phyloP scores from a whole-genome alignment of 352 stramenopile genomes.

The Pythium periplocum region DNA sequence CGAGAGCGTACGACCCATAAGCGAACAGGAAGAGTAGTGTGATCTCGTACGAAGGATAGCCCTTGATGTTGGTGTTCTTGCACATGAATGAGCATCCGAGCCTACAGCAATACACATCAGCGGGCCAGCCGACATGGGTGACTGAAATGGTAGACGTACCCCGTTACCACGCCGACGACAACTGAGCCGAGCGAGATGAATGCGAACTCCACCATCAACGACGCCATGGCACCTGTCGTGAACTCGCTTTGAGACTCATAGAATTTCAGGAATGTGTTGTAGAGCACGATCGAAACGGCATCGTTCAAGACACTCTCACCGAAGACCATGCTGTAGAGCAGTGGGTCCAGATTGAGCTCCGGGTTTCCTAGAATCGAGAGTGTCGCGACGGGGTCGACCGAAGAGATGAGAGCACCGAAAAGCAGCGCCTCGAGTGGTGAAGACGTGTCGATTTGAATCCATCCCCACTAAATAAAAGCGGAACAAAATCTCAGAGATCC shows the following conservation, averaged over 20 bases:
- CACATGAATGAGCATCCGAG: constrained; percentile 76
- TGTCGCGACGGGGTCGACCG: constrained; percentile 95
- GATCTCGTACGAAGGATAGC: constrained; percentile 75
- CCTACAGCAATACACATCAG: constrained; percentile 18
- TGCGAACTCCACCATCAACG: constrained; percentile 69
- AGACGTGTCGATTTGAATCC: constrained; percentile 86
- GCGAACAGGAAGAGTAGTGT: constrained; percentile 67
- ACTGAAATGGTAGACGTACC: constrained; percentile 21
- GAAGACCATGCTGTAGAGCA: constrained; percentile 93
- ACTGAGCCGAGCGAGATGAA: constrained; percentile 80
- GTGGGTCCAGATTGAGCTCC: constrained; percentile 87
- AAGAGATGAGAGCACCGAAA: constrained; percentile 94
- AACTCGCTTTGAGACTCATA: constrained; percentile 78
- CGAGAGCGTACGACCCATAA: constrained; percentile 62
- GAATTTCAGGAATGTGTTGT: constrained; percentile 94
- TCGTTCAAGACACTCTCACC: constrained; percentile 97
- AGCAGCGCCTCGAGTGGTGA: constrained; percentile 93
- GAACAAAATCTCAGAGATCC: background rate
- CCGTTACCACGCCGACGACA: constrained; percentile 64
- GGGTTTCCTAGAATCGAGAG: constrained; percentile 93
- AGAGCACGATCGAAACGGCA: constrained; percentile 96
- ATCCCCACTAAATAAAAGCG: constrained; percentile 31
- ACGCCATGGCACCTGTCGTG: constrained; percentile 44
- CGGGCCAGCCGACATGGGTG: background rate
- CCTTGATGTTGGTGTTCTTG: constrained; percentile 74